Evolutionary conservation across 306 rosid species (phyloP).

Genomic region (Phaseolus lunatus): DNA sequence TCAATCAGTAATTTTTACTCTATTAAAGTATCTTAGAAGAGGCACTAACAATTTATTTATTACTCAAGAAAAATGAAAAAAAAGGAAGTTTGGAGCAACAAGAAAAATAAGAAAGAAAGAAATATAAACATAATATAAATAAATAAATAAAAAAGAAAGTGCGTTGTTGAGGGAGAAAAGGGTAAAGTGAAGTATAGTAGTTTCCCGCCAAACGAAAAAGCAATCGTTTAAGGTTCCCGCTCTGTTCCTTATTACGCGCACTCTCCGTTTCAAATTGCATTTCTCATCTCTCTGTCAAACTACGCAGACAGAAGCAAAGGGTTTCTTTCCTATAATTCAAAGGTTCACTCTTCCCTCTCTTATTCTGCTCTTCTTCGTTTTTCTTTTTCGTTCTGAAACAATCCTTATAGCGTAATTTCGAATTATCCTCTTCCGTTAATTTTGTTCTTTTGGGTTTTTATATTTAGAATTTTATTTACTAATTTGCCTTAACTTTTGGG

Average conservation of each 20-base stretch:
- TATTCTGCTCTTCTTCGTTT: not conserved
- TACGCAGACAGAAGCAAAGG: slow-evolving; percentile 2
- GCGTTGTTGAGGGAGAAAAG: not conserved
- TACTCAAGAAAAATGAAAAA: too few species aligned
- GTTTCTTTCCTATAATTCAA: slow-evolving; percentile 18
- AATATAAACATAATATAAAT: not conserved
- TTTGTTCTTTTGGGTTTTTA: not conserved
- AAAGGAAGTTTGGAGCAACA: too few species aligned
- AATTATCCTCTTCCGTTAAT: not conserved
- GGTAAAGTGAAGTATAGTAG: not conserved
- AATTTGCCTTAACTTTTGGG: not conserved
- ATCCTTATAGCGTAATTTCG: not conserved
- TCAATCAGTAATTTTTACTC: too few species aligned
- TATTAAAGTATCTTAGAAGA: not conserved
- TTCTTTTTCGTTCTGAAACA: not conserved
- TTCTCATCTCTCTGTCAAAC: not conserved
- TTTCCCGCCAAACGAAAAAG: slow-evolving; percentile 44
- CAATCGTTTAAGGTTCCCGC: slow-evolving; percentile 34
- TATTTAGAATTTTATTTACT: not conserved
- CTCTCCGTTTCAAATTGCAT: not conserved
- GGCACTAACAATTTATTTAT: not conserved
- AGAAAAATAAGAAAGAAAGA: too few species aligned
- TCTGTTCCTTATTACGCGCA: not conserved
- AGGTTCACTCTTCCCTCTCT: not conserved
- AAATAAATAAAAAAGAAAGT: not conserved